These are phyloP conservation scores for Tillandsia leiboldiana DNA, from an alignment of 176 grass and related monocot genomes.

Conservation along the genomic window DNA sequence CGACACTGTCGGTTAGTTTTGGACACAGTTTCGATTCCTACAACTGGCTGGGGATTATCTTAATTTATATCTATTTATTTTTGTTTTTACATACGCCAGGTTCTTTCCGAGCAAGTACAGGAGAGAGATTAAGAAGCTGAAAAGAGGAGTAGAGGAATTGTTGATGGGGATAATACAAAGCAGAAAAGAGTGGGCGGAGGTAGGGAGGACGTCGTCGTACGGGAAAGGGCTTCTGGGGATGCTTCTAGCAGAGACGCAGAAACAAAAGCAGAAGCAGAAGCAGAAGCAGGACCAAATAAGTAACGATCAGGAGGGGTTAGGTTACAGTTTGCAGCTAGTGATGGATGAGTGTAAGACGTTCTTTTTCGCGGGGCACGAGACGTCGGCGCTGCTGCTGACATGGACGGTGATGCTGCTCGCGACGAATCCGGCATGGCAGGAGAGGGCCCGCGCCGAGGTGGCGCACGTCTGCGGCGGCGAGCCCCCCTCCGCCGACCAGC, in stretches of 20 bases:
- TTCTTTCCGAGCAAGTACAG: slow-evolving; percentile 79
- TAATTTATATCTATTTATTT: not conserved
- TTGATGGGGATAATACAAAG: slow-evolving; percentile 54
- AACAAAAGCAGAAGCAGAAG: slow-evolving; percentile 10
- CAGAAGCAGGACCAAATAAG: too few species aligned
- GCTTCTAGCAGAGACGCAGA: slow-evolving; percentile 52
- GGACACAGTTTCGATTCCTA: slow-evolving; percentile 20
- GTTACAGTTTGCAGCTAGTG: slow-evolving; percentile 67
- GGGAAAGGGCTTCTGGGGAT: slow-evolving; percentile 50
- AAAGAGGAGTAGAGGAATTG: slow-evolving; percentile 52
- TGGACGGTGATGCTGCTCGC: slow-evolving; percentile 90
- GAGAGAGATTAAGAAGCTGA: slow-evolving; percentile 59
- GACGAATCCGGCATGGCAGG: slow-evolving; percentile 71
- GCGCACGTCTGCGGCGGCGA: slow-evolving; percentile 42
- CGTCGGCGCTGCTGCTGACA: slow-evolving; percentile 73
- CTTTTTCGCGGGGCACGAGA: slow-evolving; percentile 92
- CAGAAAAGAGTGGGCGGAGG: slow-evolving; percentile 57
- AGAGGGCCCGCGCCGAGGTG: slow-evolving; percentile 64
- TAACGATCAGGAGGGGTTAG: slow-evolving; percentile 13
- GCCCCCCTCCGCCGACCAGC: slow-evolving; percentile 48
- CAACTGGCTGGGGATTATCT: not conserved
- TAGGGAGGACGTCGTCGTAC: slow-evolving; percentile 40
- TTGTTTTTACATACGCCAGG: slow-evolving; percentile 19
- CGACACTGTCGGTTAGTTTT: slow-evolving; percentile 31
- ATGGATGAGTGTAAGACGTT: slow-evolving; percentile 98